Percentiles rank a stretch among this genome's conserved stretches.
These are phyloP conservation scores for Neurospora sp. DNA, from an alignment of 495 filamentous ascomycete species.

Conservation along the genomic window DNA sequence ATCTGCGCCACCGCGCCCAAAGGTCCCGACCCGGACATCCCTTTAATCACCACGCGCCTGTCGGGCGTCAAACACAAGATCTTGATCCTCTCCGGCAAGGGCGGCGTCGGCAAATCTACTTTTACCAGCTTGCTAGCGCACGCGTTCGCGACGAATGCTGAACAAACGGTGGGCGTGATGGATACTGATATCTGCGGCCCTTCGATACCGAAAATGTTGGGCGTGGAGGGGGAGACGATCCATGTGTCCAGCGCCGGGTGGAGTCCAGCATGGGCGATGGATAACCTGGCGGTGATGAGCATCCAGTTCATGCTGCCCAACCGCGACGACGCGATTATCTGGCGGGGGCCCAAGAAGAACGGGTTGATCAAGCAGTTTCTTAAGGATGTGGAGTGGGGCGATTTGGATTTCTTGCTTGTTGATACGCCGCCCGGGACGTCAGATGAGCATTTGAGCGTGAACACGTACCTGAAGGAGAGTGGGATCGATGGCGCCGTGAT, in stretches of 20 bases:
- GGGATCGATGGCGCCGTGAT: slow-evolving; percentile 89
- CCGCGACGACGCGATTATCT: slow-evolving; percentile 88
- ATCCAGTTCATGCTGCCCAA: slow-evolving; percentile 97
- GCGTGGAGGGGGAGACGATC: slow-evolving; percentile 84
- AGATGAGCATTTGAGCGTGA: slow-evolving; percentile 91
- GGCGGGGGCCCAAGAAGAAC: slow-evolving; percentile 97
- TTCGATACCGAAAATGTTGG: slow-evolving; percentile 95
- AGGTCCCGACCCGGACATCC: slow-evolving; percentile 90
- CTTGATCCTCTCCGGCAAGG: slow-evolving; percentile 85
- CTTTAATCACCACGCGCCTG: slow-evolving; percentile 74
- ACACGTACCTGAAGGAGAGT: slow-evolving; percentile 73
- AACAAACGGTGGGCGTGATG: slow-evolving; percentile 77
- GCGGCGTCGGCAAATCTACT: slow-evolving; percentile 91
- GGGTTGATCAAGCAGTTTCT: slow-evolving; percentile 95
- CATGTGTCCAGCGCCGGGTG: slow-evolving; percentile 73
- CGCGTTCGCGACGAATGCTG: slow-evolving; percentile 70
- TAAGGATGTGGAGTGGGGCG: slow-evolving; percentile 95
- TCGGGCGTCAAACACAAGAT: slow-evolving; percentile 80
- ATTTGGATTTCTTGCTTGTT: slow-evolving; percentile 83
- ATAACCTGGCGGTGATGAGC: slow-evolving; percentile 89
- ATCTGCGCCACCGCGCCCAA: slow-evolving; percentile 94
- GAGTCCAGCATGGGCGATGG: slow-evolving; percentile 87
- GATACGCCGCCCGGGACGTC: slow-evolving; percentile 93
- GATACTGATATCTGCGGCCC: slow-evolving; percentile 96
- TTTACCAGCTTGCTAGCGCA: slow-evolving; percentile 80